Base-by-base conservation (phyloP, 1,284 basidiomycete genomes). In the Microbotryum scabiosae region DNA sequence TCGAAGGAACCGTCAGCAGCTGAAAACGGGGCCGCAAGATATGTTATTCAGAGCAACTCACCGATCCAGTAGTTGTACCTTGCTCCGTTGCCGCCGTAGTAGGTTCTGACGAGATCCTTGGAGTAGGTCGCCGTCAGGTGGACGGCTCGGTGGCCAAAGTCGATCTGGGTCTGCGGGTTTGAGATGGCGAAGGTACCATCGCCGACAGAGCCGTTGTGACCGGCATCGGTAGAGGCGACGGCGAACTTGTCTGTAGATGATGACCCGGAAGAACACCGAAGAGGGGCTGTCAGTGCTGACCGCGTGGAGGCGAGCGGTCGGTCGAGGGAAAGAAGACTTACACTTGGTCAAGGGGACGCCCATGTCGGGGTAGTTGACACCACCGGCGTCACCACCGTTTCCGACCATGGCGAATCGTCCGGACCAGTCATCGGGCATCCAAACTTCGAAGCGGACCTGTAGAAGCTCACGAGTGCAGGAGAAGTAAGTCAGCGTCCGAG, bases 71-170 rank as follows among this genome's bases (percentile, higher is more conserved):
- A 41, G 36, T 12, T 12, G 36, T 18, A 0, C 1, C 5, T 16
- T 10, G 36, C 36, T 41, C 36, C 36, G 16, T 12, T 16, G 16
- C 36, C 36, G 16, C 36, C 36, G 36, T 41, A 41, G 16, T 41
- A 41, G 12, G 16, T 5, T 18, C 16, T 53, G 59, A 69, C 32
- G 36, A 71, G 56, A 18, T 43, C 25, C 59, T 71, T 71, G 7
- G 66, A 60, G 57, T 66, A 67, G 30, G 62, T 61, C 14, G 69
- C 63, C 12, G 66, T 65, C 41, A 69, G 60, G 49, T 69, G 66
- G 2, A 71, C 67, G 2, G 70, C 68, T n/a, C 68, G 63, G 30
- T 57, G 57, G 8, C 67, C 68, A 30, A 71, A 71, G 60, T 71
- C 69, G 50, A 66, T 62, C 41, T 69, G 68, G 2, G 57, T 54